Evolutionary conservation across 164 flowering plant species (phyloP).

Genomic region (Kalanchoe fedtschenkoi): DNA sequence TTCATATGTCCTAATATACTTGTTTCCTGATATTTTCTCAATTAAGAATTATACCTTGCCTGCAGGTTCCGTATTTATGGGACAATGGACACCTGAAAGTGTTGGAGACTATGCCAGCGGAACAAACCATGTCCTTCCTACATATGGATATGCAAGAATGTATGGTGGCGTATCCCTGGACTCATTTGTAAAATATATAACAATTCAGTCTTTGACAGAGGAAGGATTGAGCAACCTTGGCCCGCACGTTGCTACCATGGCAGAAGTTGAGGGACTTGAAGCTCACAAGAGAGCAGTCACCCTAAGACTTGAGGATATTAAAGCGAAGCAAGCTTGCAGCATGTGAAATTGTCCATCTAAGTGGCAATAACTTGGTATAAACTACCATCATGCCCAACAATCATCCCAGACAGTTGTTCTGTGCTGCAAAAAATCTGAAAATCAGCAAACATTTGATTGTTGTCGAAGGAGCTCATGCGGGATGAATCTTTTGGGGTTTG

Average conservation of each 20-base stretch:
- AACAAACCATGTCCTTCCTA: slow-evolving; percentile 94
- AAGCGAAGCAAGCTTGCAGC: slow-evolving; percentile 26
- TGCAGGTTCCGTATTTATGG: slow-evolving; percentile 90
- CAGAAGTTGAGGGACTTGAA: slow-evolving; percentile 86
- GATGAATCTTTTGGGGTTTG: too few relatives aligned
- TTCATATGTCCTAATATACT: background rate
- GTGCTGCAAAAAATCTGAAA: too few relatives aligned
- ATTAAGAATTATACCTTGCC: background rate
- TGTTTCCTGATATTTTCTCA: background rate
- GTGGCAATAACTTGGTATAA: background rate
- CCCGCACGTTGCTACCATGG: slow-evolving; percentile 85
- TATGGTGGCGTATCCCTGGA: slow-evolving; percentile 88
- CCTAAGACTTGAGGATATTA: slow-evolving; percentile 67
- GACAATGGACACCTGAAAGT: slow-evolving; percentile 96
- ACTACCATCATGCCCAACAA: background rate
- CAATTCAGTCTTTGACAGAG: slow-evolving; percentile 83
- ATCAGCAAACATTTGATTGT: too few relatives aligned
- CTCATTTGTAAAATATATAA: slow-evolving; percentile 82
- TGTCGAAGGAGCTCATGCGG: too few relatives aligned
- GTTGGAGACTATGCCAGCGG: slow-evolving; percentile 98
- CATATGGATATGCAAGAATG: slow-evolving; percentile 93
- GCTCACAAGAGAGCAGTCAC: slow-evolving; percentile 96
- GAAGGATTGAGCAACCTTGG: slow-evolving; percentile 81
- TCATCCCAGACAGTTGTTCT: too few relatives aligned
- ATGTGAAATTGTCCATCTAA: background rate